Percentiles rank a stretch among this genome's conserved stretches.
Evolutionary conservation across 2,329 filamentous ascomycete genomes (phyloP).

Genomic region (Monilinia laxa): DNA sequence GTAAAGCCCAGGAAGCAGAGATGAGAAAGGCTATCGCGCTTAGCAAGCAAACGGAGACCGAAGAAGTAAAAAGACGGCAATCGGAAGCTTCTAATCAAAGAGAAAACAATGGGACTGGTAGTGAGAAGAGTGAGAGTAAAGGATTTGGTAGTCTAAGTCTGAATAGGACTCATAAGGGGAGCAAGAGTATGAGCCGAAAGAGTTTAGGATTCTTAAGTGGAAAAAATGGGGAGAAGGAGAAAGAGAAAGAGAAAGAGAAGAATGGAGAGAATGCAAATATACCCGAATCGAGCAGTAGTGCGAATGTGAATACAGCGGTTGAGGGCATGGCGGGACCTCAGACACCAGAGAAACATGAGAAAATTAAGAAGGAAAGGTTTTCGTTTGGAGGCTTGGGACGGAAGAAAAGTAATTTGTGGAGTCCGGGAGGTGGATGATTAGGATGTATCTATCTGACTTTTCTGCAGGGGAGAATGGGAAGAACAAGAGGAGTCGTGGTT

Average conservation of each 20-base stretch:
- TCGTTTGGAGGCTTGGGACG: constrained; percentile 58
- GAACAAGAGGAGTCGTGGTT: not conserved
- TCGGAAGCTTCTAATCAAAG: constrained; percentile 14
- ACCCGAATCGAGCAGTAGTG: constrained; percentile 13
- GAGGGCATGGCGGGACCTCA: constrained; percentile 35
- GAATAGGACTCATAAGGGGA: constrained; percentile 63
- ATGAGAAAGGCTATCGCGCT: constrained; percentile 11
- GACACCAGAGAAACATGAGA: constrained; percentile 48
- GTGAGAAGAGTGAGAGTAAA: constrained; percentile 29
- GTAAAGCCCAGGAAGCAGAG: constrained; percentile 18
- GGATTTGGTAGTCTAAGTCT: constrained; percentile 42
- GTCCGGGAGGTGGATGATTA: constrained; percentile 24
- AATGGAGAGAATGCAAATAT: constrained; percentile 24
- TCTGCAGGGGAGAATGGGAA: constrained; percentile 43
- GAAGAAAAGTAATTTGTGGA: constrained; percentile 64
- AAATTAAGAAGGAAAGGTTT: constrained; percentile 60
- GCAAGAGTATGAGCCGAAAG: constrained; percentile 75
- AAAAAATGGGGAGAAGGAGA: constrained; percentile 41
- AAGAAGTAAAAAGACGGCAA: constrained; percentile 10
- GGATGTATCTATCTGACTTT: constrained; percentile 16
- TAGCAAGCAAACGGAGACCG: constrained; percentile 18
- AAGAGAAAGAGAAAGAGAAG: constrained; percentile 43
- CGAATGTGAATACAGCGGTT: constrained; percentile 30
- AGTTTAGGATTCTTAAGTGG: constrained; percentile 62
- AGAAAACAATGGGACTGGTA: constrained; percentile 26